These are phyloP conservation scores for Aspergillus avenaceus DNA, from an alignment of 495 filamentous ascomycete genomes.

Conservation along the genomic window DNA sequence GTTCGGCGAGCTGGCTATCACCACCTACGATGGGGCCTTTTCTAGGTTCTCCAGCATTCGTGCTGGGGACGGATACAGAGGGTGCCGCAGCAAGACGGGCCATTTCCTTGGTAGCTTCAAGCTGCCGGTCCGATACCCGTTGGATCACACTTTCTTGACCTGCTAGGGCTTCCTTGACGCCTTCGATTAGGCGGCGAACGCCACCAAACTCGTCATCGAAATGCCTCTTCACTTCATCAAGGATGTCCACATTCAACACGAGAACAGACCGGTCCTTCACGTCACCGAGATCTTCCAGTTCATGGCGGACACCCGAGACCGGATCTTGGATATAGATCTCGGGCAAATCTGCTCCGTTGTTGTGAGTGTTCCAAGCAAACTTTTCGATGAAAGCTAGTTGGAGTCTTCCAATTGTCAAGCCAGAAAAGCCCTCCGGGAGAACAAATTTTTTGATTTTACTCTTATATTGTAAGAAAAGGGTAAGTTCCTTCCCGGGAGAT, in stretches of 20 bases:
- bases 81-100: conserved; percentile 72
- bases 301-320: conserved; percentile 89
- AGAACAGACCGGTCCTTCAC: conserved; percentile 93
- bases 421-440: conserved; percentile 74
- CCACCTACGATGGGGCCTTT: conserved; percentile 31
- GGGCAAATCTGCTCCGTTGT: conserved; percentile 86
- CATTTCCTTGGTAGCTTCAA: conserved; percentile 87
- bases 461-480: conserved; percentile 95
- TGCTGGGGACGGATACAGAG: conserved; percentile 34
- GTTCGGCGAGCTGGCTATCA: conserved; percentile 60
- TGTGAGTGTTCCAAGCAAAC: conserved; percentile 96
- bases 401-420: conserved; percentile 77
- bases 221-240: conserved; percentile 95
- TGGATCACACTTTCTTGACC: conserved; percentile 77
- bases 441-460: conserved; percentile 96
- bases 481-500: conserved; percentile 81
- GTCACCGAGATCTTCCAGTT: conserved; percentile 90
- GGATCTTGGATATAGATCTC: conserved; percentile 98
- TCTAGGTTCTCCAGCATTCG: conserved; percentile 12
- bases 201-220: conserved; percentile 90
- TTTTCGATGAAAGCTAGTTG: conserved; percentile 99
- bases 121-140: conserved; percentile 85
- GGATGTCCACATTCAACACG: conserved; percentile 86
- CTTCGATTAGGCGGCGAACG: conserved; percentile 73
- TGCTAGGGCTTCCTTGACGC: conserved; percentile 72